Evolutionary conservation across 2,329 filamentous ascomycete species (phyloP).

Genomic region (Grosmannia serpens): DNA sequence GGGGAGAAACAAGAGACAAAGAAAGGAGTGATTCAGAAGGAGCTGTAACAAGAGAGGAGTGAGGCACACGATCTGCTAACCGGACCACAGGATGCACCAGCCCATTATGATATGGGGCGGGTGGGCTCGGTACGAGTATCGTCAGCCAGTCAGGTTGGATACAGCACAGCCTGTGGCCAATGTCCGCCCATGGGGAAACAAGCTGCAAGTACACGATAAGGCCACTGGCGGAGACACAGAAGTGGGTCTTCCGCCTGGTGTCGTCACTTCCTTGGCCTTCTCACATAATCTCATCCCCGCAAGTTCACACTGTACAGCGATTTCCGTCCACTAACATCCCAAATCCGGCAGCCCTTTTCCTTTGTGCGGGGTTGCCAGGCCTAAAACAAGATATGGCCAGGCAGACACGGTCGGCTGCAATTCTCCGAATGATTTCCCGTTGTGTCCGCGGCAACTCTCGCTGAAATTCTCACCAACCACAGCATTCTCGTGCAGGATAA

Average conservation of each 20-base stretch:
- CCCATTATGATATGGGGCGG: not conserved
- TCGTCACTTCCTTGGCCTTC: not conserved
- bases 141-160: not conserved
- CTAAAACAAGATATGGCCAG: not conserved
- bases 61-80: not conserved
- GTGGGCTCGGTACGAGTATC: not conserved
- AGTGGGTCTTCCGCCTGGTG: not conserved
- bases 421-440: not conserved
- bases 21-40: no score
- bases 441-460: not conserved
- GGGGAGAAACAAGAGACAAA: not conserved
- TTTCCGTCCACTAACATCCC: not conserved
- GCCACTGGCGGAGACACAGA: not conserved
- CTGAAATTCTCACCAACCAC: slow-evolving; percentile 5
- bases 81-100: not conserved
- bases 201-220: not conserved
- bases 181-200: not conserved
- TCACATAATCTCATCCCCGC: not conserved
- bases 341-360: not conserved
- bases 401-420: not conserved
- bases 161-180: not conserved
- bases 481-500: not conserved
- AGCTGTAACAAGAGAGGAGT: not conserved
- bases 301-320: not conserved
- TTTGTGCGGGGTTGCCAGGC: not conserved